Base-by-base conservation (phyloP, 2,329 filamentous ascomycete species). In the Aspergillus pseudotamarii region DNA sequence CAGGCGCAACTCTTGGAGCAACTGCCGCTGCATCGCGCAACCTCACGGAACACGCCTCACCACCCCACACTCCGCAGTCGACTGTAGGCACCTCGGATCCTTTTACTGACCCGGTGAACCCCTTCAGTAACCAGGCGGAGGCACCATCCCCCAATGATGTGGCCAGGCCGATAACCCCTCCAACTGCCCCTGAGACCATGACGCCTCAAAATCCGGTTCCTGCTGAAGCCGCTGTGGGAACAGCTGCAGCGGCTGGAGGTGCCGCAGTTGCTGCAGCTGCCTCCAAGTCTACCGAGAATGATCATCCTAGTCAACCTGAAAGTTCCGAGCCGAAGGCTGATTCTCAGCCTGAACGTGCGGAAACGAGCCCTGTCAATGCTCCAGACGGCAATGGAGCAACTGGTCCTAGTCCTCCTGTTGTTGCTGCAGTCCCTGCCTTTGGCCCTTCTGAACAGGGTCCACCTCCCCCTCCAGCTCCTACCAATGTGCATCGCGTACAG, bases 401-500 rank as follows among this genome's bases (percentile, higher is more conserved):
- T 54, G 62, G 9, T 10, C 14, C 32, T 55, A 23, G 4, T n/a
- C 16, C 64, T 14, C 57, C 62, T 50, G 62, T 65, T 6, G 64
- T 62, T 23, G 66, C 56, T 26, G 62, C 61, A 36, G 62, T 58
- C 38, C 63, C 65, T 16, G 65, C 64, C n/a, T 64, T 63, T 38
- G 62, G 57, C 8, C 66, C 64, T 53, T 66, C 64, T 48, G 71
- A 67, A 46, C 68, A 78, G 43, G 80, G 74, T 56, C 78, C 82
- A 30, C 84, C 85, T 4, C 76, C 82, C 30, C 84, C 85, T 4
- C 76, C 80, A 45, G 82, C 84, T 82, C 86, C 61, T 78, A 84
- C 82, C 73, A 89, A 92, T 68, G 94, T 98, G 60, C 91, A 98
- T 78, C 92, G 95, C 66, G 92, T 98, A 38, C 92, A 97, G 77